These are phyloP conservation scores for Aspergillus sp. DNA, from an alignment of 2,329 filamentous ascomycete species.

Conservation along the genomic window DNA sequence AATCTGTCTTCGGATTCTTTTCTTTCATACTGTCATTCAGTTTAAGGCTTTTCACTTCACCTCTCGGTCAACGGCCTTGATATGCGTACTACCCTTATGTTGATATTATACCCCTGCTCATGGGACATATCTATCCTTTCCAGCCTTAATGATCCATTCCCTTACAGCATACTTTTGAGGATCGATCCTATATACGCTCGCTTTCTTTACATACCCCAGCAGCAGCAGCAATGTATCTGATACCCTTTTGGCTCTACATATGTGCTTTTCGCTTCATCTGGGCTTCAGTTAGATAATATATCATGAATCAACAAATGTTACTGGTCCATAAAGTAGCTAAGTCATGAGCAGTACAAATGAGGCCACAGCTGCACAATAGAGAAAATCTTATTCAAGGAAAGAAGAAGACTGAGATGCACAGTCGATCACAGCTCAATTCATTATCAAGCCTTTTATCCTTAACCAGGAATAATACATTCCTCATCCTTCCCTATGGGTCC, in stretches of 20 bases:
- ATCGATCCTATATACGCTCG: neutral
- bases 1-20: slow-evolving; percentile 1
- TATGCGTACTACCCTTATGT: neutral
- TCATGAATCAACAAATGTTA: no score
- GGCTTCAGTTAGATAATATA: no score
- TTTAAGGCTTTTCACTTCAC: neutral
- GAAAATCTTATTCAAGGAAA: no score
- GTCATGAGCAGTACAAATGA: no score
- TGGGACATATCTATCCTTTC: neutral
- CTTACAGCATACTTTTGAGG: neutral
- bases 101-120: neutral
- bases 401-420: no score
- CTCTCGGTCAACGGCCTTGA: neutral
- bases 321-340: no score
- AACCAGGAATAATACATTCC: no score
- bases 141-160: neutral
- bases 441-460: no score
- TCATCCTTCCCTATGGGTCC: no score
- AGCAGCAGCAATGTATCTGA: neutral
- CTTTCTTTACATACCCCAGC: neutral
- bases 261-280: no score
- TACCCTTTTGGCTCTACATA: neutral
- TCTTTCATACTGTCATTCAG: neutral
- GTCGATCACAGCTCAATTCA: no score
- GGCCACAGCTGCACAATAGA: no score